Evolutionary conservation across 148 eudicot genomes (phyloP).

Genomic region (Amaranthus cruentus): DNA sequence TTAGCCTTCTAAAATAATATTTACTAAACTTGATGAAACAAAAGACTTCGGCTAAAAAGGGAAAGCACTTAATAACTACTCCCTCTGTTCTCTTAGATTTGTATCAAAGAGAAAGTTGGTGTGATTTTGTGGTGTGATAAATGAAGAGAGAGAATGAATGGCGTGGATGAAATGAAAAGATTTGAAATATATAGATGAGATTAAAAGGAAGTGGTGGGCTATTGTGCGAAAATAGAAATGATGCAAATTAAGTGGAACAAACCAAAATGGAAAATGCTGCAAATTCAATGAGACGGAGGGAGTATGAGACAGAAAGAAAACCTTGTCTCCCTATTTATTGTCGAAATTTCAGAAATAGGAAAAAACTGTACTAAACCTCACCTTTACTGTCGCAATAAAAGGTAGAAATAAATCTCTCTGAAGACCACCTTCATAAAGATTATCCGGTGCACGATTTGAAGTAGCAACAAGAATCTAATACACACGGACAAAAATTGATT

Average conservation of each 20-base stretch:
- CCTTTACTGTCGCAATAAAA: constrained; percentile 82
- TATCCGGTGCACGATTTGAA: constrained; percentile 91
- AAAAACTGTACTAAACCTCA: constrained; percentile 1
- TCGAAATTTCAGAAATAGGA: background rate
- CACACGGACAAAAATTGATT: constrained; percentile 6
- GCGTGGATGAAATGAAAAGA: too few species aligned
- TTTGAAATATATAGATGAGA: too few species aligned
- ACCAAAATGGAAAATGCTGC: too few species aligned
- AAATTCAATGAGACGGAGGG: too few species aligned
- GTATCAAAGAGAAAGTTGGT: too few species aligned
- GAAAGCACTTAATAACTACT: background rate
- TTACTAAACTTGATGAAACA: background rate
- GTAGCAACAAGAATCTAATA: constrained; percentile 83
- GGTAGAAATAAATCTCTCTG: constrained; percentile 93
- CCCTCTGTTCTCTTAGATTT: too few species aligned
- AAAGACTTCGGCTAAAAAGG: background rate
- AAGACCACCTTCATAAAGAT: constrained; percentile 85
- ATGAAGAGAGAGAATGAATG: too few species aligned
- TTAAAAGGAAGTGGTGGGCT: too few species aligned
- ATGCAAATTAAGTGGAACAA: too few species aligned
- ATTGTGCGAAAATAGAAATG: too few species aligned
- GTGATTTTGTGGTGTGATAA: too few species aligned
- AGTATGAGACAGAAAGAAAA: background rate
- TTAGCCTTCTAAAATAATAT: background rate
- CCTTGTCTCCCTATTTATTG: background rate